Percentiles rank a stretch among this genome's conserved stretches.
phyloP scores from a whole-genome alignment of 2,329 filamentous ascomycete species.

The Nothomitra cinnamomea region DNA sequence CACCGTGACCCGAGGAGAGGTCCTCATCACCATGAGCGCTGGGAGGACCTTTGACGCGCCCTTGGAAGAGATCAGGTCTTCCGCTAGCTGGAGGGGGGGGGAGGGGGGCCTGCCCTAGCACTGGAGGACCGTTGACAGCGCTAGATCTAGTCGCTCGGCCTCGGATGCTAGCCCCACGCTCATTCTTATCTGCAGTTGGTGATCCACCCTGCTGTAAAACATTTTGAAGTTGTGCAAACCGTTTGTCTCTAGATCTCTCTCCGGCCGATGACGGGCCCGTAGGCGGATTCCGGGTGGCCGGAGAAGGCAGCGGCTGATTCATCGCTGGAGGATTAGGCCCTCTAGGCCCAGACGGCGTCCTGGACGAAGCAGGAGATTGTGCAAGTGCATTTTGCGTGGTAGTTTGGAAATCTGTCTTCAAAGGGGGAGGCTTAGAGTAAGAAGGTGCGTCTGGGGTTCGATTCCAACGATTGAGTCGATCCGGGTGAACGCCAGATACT shows the following conservation, averaged over 20 bases:
- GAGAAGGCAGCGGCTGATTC: not conserved
- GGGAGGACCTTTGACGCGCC: not conserved
- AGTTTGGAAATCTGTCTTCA: not conserved
- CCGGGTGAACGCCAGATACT: slow-evolving; percentile 2
- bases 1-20: not conserved
- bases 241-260: slow-evolving; percentile 5
- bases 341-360: not conserved
- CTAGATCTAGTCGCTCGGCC: slow-evolving; percentile 5
- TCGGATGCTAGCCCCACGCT: slow-evolving; percentile 4
- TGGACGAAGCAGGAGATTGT: not conserved
- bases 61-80: slow-evolving; percentile 3
- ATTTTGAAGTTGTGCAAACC: slow-evolving; percentile 7
- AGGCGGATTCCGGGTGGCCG: slow-evolving; percentile 5
- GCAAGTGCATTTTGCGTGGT: not conserved
- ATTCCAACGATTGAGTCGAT: not conserved
- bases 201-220: slow-evolving; percentile 6
- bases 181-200: not conserved
- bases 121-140: slow-evolving; percentile 1
- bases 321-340: not conserved
- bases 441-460: not conserved
- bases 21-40: slow-evolving; percentile 3
- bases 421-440: not conserved
- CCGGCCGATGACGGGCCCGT: slow-evolving; percentile 2
- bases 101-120: not conserved
- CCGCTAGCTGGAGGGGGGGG: not conserved